Evolutionary conservation across 331 rosid species (phyloP), one percentile per base, ranked within the genome.

Genomic region (Quercus tomentella): DNA sequence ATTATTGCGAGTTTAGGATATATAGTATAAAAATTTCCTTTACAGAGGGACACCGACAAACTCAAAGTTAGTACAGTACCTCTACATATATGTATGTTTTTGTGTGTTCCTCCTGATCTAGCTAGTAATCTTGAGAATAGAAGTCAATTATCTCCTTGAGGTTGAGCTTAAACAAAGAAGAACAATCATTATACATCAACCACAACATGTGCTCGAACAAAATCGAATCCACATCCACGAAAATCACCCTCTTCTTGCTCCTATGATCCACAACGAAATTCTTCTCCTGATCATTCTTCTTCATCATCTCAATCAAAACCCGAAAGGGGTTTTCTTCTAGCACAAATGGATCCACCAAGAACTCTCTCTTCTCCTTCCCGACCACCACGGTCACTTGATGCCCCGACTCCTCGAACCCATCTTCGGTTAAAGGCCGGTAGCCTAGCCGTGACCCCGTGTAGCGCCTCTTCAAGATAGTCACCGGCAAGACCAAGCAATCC

Each of bases 191-290:
- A 18, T 91, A 76, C 93, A 95, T 52, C 57, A 95, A 80, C 98
- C 98, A 95, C 79, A 92, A 52, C 96, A 94, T 89, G 71, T 94
- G 98, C 79, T 94, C 98, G 60, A 94, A 94, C 92, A 94, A 84
- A 63, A 94, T 92, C 4, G 96, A 85, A 79, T 94, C 98, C 1
- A 94, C 97, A 78, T 92, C 96, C 17, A 92, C 92, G 70, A 91
- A 90, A 20, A 94, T 78, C 71, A 82, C 89, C 52, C 87, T 76
- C 9, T 73, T 37, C 35, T 78, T 56, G 25, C 79, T 55, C 25
- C 66, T 60, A 49, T 8, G 45, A 18, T 67, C 21, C 22, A 35
- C 72, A 18, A 45, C 16, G 4, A 67, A 54, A 1, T 76, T 23
- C 72, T 80, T 70, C 58, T 30, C 33, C 31, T 28, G 20, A 21